These are phyloP conservation scores for Byssothecium circinans DNA, from an alignment of 2,329 filamentous ascomycete genomes.

Conservation along the genomic window DNA sequence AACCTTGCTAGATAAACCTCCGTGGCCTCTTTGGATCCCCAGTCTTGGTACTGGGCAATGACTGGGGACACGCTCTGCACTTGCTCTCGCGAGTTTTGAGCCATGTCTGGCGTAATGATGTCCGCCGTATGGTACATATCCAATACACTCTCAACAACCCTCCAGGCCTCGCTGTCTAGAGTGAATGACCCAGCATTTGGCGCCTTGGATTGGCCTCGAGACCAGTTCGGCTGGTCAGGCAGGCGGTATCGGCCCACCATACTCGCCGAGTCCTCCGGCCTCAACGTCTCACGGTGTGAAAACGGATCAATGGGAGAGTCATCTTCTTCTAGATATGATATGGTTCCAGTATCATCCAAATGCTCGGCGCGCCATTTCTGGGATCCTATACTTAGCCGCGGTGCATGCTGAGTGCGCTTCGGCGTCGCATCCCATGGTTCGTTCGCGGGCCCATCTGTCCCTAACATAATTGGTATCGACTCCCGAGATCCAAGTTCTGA, in stretches of 20 bases:
- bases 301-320: conserved; percentile 37
- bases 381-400: conserved; percentile 17
- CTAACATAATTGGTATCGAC: conserved; percentile 60
- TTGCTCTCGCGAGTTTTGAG: conserved; percentile 43
- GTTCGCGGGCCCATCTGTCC: conserved; percentile 44
- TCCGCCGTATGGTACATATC: conserved; percentile 45
- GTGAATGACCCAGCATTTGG: conserved; percentile 32
- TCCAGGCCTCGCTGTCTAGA: conserved; percentile 48
- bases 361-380: conserved; percentile 22
- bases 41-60: conserved; percentile 56
- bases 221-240: conserved; percentile 24
- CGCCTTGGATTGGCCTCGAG: conserved; percentile 20
- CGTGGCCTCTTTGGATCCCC: conserved; percentile 58
- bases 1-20: conserved; percentile 58
- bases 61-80: conserved; percentile 54
- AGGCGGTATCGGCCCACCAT: conserved; percentile 32
- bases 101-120: conserved; percentile 44
- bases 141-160: conserved; percentile 45
- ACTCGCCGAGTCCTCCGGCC: conserved; percentile 44
- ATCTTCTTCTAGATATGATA: conserved; percentile 34
- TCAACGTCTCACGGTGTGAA: conserved; percentile 36
- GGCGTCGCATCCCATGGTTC: conserved; percentile 10
- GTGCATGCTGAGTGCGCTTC: conserved; percentile 11
- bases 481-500: conserved; percentile 56
- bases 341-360: conserved; percentile 21